Evolutionary conservation across 257 asterid species (phyloP).

Genomic region (Nemophila menziesii): DNA sequence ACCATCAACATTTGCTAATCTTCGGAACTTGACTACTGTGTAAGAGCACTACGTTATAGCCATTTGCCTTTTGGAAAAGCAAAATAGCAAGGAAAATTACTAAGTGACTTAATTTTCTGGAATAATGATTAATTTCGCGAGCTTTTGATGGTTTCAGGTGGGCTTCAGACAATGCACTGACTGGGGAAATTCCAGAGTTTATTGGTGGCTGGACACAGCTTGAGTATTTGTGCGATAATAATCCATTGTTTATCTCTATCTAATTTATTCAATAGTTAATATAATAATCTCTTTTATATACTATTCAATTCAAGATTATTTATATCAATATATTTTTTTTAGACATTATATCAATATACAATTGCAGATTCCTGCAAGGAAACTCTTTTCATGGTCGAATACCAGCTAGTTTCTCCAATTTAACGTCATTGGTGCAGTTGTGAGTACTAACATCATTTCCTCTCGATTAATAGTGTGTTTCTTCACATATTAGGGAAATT

Average conservation of each 20-base stretch:
- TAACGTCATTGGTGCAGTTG: slow-evolving; percentile 51
- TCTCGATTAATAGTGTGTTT: not conserved
- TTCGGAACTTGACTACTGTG: slow-evolving; percentile 32
- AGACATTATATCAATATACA: slow-evolving; percentile 4
- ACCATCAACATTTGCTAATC: slow-evolving; percentile 36
- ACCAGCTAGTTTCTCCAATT: slow-evolving; percentile 54
- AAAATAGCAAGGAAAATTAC: not conserved
- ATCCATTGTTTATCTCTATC: not conserved
- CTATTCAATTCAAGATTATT: too few species aligned
- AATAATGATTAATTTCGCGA: slow-evolving; percentile 9
- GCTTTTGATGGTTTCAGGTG: slow-evolving; percentile 31
- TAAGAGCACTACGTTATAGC: slow-evolving; percentile 15
- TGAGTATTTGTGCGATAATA: slow-evolving; percentile 35
- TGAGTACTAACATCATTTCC: slow-evolving; percentile 21
- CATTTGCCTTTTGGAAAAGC: not conserved
- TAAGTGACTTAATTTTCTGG: not conserved
- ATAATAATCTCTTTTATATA: not conserved
- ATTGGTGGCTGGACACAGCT: slow-evolving; percentile 59
- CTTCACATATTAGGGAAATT: slow-evolving; percentile 4
- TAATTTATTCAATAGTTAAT: not conserved
- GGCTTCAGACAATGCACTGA: slow-evolving; percentile 51
- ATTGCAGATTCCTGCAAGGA: slow-evolving; percentile 64
- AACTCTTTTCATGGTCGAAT: slow-evolving; percentile 70
- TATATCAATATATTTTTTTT: not conserved
- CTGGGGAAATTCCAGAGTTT: slow-evolving; percentile 66